Base-by-base conservation (phyloP, 2,329 filamentous ascomycete species). In the Cryphonectria naterciae region DNA sequence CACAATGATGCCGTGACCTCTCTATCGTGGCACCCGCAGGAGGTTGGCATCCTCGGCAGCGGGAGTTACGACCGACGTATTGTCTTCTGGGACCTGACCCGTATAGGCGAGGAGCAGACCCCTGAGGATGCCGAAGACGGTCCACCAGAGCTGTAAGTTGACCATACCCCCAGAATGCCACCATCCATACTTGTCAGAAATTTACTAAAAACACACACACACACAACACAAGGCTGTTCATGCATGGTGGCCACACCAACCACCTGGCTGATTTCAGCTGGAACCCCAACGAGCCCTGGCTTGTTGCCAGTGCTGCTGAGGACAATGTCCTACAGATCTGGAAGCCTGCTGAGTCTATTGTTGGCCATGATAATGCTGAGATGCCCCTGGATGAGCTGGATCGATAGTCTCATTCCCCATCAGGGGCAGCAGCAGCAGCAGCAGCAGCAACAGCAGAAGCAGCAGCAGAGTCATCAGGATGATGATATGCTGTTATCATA, bases 181-280 rank as follows among this genome's bases (percentile, higher is more conserved):
- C 7, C 7, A 28, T 43, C 11, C 22, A 22, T 19, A 4, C 35
- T 15, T 46, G n/a, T 22, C 35, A n/a, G 5, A 61, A 61, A 13
- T 5, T 56, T 72, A 66, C 75, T 80, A 74, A 79, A 74, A 46
- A 68, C 56, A 7, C 7, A 49, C 28, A 46, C 41, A 19, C 17
- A 15, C 4, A 43, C 41, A 46, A 46, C 43, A 32, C 7, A 65
- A 94, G 93, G 63, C 85, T 99, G 1, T 99, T 99, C 83, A 98
- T 99, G 95, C 96, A 99, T 78, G 96, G 96, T 73, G 96, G 96
- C 43, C 97, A 99, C 84, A 99, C 96, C 15, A 98, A 98, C 82
- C 92, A 97, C 75, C 89, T 99, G 73, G 94, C 93, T 49, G 97
- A 99, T 81, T 99, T 99, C 78, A 95, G 92, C 82, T 99, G 95